Evolutionary conservation across 495 filamentous ascomycete species (phyloP).

Genomic region (Echria macrotheca): DNA sequence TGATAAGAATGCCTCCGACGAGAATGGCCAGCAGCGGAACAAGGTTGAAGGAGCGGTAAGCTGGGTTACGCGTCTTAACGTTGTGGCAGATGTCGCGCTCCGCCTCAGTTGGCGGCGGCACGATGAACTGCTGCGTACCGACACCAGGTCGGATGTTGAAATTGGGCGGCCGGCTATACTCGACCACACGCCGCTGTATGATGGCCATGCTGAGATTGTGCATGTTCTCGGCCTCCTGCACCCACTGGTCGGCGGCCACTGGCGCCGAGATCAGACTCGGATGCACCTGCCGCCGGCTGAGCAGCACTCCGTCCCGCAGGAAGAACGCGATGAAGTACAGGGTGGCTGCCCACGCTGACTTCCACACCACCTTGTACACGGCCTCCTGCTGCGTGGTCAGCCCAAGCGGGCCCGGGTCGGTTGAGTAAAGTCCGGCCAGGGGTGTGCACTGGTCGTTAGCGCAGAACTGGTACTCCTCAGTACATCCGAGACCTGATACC

Average conservation of each 20-base stretch:
- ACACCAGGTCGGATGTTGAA: neutral
- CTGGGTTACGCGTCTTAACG: neutral
- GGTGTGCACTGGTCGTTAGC: neutral
- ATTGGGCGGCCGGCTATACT: neutral
- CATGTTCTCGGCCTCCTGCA: neutral
- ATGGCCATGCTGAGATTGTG: conserved; percentile 1
- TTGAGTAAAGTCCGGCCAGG: neutral
- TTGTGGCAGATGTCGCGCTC: neutral
- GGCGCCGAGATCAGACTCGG: neutral
- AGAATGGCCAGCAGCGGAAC: neutral
- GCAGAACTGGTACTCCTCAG: neutral
- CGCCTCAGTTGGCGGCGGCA: neutral
- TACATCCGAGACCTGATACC: neutral
- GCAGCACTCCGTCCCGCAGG: neutral
- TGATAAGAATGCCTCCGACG: no score
- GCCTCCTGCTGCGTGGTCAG: neutral
- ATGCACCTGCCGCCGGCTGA: neutral
- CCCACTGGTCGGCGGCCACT: neutral
- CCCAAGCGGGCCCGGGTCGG: neutral
- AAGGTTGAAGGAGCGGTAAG: neutral
- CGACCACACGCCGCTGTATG: neutral
- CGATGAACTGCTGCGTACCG: neutral
- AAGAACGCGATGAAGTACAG: neutral
- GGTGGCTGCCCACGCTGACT: neutral
- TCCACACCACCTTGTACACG: neutral